Evolutionary conservation across 164 flowering plant genomes (phyloP), one percentile per base, ranked within the genome.

Genomic region (Malania oleifera): DNA sequence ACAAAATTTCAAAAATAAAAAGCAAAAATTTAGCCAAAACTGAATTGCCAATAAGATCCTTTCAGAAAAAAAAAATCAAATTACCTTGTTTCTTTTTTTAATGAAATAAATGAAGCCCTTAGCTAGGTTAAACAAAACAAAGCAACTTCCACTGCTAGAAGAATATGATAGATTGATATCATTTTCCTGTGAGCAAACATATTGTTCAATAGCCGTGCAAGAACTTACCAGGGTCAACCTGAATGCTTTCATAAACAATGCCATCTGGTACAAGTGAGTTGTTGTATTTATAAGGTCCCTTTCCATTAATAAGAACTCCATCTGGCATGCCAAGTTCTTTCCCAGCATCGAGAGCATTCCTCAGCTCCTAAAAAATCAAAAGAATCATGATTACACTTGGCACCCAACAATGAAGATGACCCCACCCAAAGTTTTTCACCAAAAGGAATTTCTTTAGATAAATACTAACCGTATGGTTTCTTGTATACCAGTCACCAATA

Each of bases 221-320:
- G 8, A 19, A 52, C 34, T 61, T 76, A 88, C 96, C 96, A 64
- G 90, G 92, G 9, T 78, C 77, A 58, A 88, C 92, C 18, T 73
- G 49, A 44, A 82, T 73, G 19, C 78, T 85, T 64, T 78, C 84
- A 64, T 75, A 65, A 5, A 65, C 64, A 40, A 87, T 80, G 15
- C 83, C 91, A 67, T 59, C 76, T 34, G 91, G 87, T 24, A 87
- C 91, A 58, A 84, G 80, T 4, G 86, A 77, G 8, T 53, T 61
- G 52, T 86, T 88, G 70, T 85, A 82, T 52, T 67, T 59, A 63
- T 68, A 83, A 19, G 96, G 88, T 22, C 92, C 96, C 65, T 77
- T 82, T 17, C 92, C 92, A 68, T 86, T 86, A 19, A 86, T 83
- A 24, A 86, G 76, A 49, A 83, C 84, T 40, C 92, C 89, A 77